phyloP scores from a whole-genome alignment of 2,329 filamentous ascomycete genomes.

The Talaromyces sp. region DNA sequence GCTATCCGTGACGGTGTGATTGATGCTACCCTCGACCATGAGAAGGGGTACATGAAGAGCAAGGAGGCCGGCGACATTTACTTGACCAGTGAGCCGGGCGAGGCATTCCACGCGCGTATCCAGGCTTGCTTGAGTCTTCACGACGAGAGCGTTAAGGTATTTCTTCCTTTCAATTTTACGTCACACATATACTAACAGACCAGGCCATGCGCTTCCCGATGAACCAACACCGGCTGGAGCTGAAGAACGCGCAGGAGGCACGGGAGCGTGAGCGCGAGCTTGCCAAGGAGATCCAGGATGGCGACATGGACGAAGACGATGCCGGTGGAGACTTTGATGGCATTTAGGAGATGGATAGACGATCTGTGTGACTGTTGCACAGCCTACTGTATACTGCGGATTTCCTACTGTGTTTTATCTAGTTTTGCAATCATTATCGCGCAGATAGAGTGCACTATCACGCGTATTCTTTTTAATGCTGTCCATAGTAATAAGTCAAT shows the following conservation, averaged over 20 bases:
- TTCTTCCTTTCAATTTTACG: slow-evolving; percentile 14
- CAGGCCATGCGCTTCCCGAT: slow-evolving; percentile 98
- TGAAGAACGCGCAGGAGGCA: slow-evolving; percentile 98
- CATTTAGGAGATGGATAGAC: slow-evolving; percentile 2
- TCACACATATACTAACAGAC: slow-evolving; percentile 15
- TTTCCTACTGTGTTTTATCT: not conserved
- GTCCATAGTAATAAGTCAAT: too few relatives aligned
- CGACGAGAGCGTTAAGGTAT: slow-evolving; percentile 96
- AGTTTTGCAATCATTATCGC: not conserved
- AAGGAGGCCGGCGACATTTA: slow-evolving; percentile 96
- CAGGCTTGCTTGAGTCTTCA: slow-evolving; percentile 84
- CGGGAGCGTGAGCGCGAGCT: slow-evolving; percentile 92
- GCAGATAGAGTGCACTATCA: not conserved
- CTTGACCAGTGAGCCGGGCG: slow-evolving; percentile 87
- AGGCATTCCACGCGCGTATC: slow-evolving; percentile 97
- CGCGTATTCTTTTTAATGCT: not conserved
- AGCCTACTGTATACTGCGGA: slow-evolving; percentile 10
- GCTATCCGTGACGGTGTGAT: slow-evolving; percentile 97
- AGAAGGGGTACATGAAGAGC: slow-evolving; percentile 97
- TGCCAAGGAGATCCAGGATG: slow-evolving; percentile 98
- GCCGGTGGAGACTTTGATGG: slow-evolving; percentile 77
- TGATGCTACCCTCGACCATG: slow-evolving; percentile 87
- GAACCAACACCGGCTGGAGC: slow-evolving; percentile 95
- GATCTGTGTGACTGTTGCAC: not conserved
- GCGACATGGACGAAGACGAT: slow-evolving; percentile 94